Base-by-base conservation (phyloP, 257 asterid species). In the Scutellaria baicalensis region DNA sequence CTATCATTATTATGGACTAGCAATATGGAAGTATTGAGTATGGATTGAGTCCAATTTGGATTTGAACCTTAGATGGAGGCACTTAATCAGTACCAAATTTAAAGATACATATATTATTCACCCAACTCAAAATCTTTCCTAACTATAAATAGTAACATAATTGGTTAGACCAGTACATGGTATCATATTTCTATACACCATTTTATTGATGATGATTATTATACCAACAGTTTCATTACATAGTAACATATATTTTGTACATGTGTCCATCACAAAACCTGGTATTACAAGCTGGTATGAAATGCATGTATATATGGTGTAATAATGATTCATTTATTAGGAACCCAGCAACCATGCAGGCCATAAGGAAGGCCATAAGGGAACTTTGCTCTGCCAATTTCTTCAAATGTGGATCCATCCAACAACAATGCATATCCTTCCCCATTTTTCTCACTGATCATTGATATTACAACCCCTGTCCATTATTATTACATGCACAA, bases 351-450 rank as follows among this genome's bases (percentile, higher is more conserved):
- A 59, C 99, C 99, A 68, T 94, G 99, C 59, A 94, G 80, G 39
- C 97, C 99, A 60, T 94, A 94, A 11, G 99, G 99, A 51, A 94
- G 96, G 12, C 95, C 99, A 72, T 94, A 89, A 0, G 99, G 97
- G 80, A 94, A 91, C 72, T 89, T 85, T 12, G 97, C 99, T 79
- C 95, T 83, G 0, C 95, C 97, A 75, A 91, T 89, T 78, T 94
- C 99, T 78, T 94, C 82, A 69, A 91, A 94, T 50, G 95, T 89
- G 10, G 86, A 73, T 57, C 97, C 99, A 74, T 94, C 96, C 44
- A 91, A 60, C 78, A 94, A 38, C 31, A 94, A 50, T 2, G 99
- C 96, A 68, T 86, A 94, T 36, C 99, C 97, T 74, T 84, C 97
- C 9, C 97, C 97, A 71, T 86, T 84, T 59, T 80, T 89, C 74